phyloP scores from a whole-genome alignment of 192 early-diverging fungal genomes.

The Coemansia asiatica region DNA sequence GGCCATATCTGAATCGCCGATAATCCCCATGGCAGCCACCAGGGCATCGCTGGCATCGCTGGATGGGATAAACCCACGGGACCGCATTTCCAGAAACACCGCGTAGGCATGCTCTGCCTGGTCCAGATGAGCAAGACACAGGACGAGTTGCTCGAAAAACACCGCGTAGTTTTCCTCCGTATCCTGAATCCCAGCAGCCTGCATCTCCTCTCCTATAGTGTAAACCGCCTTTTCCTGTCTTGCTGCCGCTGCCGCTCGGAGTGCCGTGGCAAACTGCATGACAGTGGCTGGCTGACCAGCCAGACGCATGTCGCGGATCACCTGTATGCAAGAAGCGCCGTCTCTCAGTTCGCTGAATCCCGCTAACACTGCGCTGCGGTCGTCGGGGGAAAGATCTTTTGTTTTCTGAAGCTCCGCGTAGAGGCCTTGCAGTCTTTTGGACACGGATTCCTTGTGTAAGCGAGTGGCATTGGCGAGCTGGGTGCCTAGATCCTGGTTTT shows the following conservation, averaged over 20 bases:
- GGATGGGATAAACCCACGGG: conserved; percentile 1
- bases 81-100: conserved; percentile 24
- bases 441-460: neutral
- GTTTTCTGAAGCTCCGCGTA: conserved; percentile 6
- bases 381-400: neutral
- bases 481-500: conserved; percentile 8
- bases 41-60: conserved; percentile 7
- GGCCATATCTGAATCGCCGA: conserved; percentile 26
- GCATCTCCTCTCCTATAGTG: conserved; percentile 35
- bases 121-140: conserved; percentile 4
- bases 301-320: conserved; percentile 35
- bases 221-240: conserved; percentile 2
- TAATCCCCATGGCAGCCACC: conserved; percentile 16
- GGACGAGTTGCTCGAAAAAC: conserved; percentile 26
- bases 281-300: neutral
- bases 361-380: conserved; percentile 32
- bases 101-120: conserved; percentile 34
- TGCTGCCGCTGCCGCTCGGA: conserved; percentile 10
- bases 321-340: conserved; percentile 8
- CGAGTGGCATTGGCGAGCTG: neutral
- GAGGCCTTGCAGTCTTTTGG: conserved; percentile 14
- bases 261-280: conserved; percentile 33
- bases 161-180: conserved; percentile 5
- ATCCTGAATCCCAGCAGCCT: conserved; percentile 14
- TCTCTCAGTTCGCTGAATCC: conserved; percentile 22